Evolutionary conservation across 140 eudicot genomes (phyloP).

Genomic region (Artemisia princeps): DNA sequence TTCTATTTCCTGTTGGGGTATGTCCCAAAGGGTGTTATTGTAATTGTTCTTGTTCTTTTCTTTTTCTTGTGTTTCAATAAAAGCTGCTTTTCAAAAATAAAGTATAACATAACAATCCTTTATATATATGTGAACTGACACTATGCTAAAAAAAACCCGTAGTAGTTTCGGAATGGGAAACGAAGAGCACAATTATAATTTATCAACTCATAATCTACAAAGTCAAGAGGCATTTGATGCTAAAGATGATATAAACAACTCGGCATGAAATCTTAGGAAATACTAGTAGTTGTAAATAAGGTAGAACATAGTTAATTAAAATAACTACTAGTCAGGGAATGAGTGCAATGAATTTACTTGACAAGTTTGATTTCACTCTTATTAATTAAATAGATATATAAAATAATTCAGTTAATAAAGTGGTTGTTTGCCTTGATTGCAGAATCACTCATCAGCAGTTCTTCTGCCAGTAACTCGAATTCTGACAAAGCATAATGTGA

Average conservation of each 20-base stretch:
- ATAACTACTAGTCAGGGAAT: neutral
- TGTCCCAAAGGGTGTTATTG: too few species aligned
- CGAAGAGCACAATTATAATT: neutral
- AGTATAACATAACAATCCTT: neutral
- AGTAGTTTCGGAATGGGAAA: neutral
- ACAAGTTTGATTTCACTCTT: constrained; percentile 14
- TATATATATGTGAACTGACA: neutral
- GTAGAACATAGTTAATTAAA: neutral
- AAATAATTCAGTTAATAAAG: constrained; percentile 7
- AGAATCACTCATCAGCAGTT: constrained; percentile 92
- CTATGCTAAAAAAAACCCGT: constrained; percentile 2
- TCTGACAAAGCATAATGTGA: constrained; percentile 87
- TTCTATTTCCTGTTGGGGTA: too few species aligned
- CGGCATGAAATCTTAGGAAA: constrained; percentile 4
- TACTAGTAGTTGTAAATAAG: constrained; percentile 4
- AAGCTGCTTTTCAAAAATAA: too few species aligned
- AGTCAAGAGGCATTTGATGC: constrained; percentile 7
- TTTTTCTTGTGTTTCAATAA: too few species aligned
- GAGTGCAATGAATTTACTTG: constrained; percentile 9
- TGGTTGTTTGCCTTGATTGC: constrained; percentile 51
- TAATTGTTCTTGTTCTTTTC: too few species aligned
- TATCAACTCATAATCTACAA: constrained; percentile 11
- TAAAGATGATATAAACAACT: constrained; percentile 9
- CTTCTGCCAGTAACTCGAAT: constrained; percentile 90
- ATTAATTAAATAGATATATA: neutral